Percentiles rank a stretch among this genome's conserved stretches.
Evolutionary conservation across 176 grass and related monocot species (phyloP).

Genomic region (Oryza officinalis): DNA sequence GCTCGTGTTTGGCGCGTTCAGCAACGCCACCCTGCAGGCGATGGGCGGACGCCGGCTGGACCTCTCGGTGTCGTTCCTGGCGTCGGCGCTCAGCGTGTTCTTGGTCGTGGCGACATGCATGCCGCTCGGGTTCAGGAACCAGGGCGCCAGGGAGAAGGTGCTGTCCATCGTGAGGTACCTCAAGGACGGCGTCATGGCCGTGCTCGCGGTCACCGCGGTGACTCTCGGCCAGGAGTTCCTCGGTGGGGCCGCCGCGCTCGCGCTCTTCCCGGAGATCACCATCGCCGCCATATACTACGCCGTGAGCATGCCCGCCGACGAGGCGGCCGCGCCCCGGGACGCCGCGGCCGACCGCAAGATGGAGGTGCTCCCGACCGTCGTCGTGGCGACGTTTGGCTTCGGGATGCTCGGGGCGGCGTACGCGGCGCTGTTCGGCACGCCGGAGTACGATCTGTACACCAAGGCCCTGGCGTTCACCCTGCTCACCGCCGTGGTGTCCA

Average conservation of each 20-base stretch:
- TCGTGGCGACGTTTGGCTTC: conserved; percentile 46
- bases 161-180: conserved; percentile 37
- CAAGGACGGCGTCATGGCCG: conserved; percentile 30
- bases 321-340: too few species aligned
- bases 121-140: conserved; percentile 30
- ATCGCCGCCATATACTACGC: conserved; percentile 24
- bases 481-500: conserved; percentile 37
- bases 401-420: conserved; percentile 42
- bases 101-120: conserved; percentile 41
- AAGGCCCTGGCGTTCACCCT: conserved; percentile 39
- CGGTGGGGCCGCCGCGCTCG: conserved; percentile 19
- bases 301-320: not conserved
- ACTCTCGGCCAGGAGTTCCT: conserved; percentile 36
- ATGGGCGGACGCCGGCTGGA: conserved; percentile 17
- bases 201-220: conserved; percentile 43
- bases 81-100: conserved; percentile 39
- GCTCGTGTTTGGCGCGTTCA: conserved; percentile 26
- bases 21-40: conserved; percentile 15
- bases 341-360: not conserved
- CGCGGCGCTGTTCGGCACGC: conserved; percentile 26
- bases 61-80: conserved; percentile 34
- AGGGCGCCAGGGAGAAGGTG: conserved; percentile 13
- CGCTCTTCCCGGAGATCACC: conserved; percentile 40
- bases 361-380: conserved; percentile 35
- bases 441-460: conserved; percentile 38